Base-by-base conservation (phyloP, 2,329 filamentous ascomycete genomes). In the Ceratocystis variospora region DNA sequence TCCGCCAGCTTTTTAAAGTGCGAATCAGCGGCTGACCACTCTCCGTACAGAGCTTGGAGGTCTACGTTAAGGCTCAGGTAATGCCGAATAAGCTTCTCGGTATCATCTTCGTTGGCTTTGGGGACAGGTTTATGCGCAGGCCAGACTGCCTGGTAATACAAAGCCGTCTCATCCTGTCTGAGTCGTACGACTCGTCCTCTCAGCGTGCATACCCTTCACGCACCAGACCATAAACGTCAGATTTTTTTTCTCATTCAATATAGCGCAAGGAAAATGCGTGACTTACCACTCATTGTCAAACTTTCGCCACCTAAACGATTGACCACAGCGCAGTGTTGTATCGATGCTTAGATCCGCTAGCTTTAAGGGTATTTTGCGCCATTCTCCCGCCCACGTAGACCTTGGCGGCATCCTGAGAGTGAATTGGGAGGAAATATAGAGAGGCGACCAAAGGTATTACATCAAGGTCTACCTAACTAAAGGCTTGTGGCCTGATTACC, bases 231-330 rank as follows among this genome's bases (percentile, higher is more conserved):
- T 33, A 46, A 65, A 22, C 53, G 61, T 57, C 37, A 67, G 28
- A 64, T 66, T 48, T 48, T 28, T 53, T 53, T 48, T 28, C 28
- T 53, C 17, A 6, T 7, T 0, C 15, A 28, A 19, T 19, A 25
- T n/a, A 37, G 19, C 5, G 55, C 3, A 15, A 57, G 15, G 37
- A 19, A 8, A 62, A 55, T 2, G 59, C 17, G 33, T 41, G 45
- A 72, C 74, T 70, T 71, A 89, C 94, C 94, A 99, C 79, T 93
- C 87, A 74, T 92, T 85, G 55, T 85, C 82, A 62, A 90, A 84
- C 73, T 92, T 91, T 69, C 87, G 87, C 94, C 94, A 99, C 78
- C 93, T 87, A 72, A 99, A 99, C 0, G 93, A 96, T 75, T 99
- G 94, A 2, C 94, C 94, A 74, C 94, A 99, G 69, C 93, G 87